Base-by-base conservation (phyloP, 768 basidiomycete genomes). In the Boletus vermiculosoides region DNA sequence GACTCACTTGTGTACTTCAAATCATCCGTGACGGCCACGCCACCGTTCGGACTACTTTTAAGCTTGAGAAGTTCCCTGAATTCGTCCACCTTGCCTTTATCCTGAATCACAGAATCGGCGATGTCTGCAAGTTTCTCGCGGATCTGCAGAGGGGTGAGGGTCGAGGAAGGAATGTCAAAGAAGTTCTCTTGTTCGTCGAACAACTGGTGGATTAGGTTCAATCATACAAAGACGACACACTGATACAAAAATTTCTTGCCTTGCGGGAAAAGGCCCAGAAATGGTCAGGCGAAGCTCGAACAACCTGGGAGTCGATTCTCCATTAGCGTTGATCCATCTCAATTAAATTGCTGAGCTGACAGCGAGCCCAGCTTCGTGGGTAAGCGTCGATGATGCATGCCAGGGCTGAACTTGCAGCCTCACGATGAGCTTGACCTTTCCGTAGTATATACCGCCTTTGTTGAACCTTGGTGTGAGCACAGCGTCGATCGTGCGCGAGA, bases 1-100 rank as follows among this genome's bases (percentile, higher is more conserved):
- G 13, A 76, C 88, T 52, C 65, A 94, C 94, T 81, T n/a, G 83
- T 87, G 68, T 94, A 92, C 74, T 96, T 97, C 59, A 97, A 76
- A 61, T 91, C 90, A 58, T 92, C 86, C 0, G 91, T 92, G 25
- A 92, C 87, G 4, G 77, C 85, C n/a, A 82, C 82, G 0, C 93
- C 93, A 12, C 90, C 91, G 63, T 97, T 95, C 1, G 85, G 83
- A 6, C 76, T 73, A 16, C 77, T 70, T 68, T 88, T 88, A 23
- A 86, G 75, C 34, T 74, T 77, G 33, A 95, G 72, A 45, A 86
- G 79, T 15, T 87, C 85, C 55, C 76, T 79, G 67, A 94, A 80
- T 25, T 77, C 73, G 3, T 75, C 77, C 12, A 82, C 75, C 45
- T 81, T 77, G 30, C 76, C 50, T 25, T 60, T 70, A 5, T 78